Base-by-base conservation (phyloP, 2,329 filamentous ascomycete species). In the Leptographium flavum region DNA sequence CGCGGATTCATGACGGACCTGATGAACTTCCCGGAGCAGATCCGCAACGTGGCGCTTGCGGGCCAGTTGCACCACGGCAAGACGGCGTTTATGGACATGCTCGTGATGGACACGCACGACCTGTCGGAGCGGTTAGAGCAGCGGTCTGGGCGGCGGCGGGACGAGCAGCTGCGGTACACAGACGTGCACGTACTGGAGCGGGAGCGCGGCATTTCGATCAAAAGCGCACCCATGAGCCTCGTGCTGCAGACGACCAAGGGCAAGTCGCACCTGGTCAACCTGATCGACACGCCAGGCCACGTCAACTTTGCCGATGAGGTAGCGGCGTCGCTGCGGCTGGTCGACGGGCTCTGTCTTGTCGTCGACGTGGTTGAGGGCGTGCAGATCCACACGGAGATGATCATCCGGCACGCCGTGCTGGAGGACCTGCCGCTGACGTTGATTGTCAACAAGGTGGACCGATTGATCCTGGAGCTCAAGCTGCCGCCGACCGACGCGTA, bases 301-400 rank as follows among this genome's bases (percentile, higher is more conserved):
- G 92, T 96, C 58, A 95, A 98, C 63, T 98, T 98, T 60, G 90
- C 93, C 36, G 92, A 98, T 59, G 92, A 98, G 63, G 87, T 98
- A 32, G 92, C 92, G 9, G 81, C 87, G 5, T 83, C 87, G 1
- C 69, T 94, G 55, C 79, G 92, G 36, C 66, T 98, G 43, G 88
- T 84, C 4, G 92, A 98, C 59, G 92, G 92, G 48, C 79, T 96
- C 22, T 90, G 93, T 43, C 67, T 98, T 41, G 82, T 98, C 14
- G 88, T 98, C 15, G 92, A 98, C 60, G 87, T 95, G 21, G 86
- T 98, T 1, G 92, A 98, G 62, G 92, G 92, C n/a, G 88, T 98
- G n/a, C 92, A 96, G 65, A 76, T 92, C 56, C 94, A 94, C 61
- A 94, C 92, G 0, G 90, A 98, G 64, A 85, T 95, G 60, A 88